Base-by-base conservation (phyloP, 2,329 filamentous ascomycete species). In the Eutypella sp. region DNA sequence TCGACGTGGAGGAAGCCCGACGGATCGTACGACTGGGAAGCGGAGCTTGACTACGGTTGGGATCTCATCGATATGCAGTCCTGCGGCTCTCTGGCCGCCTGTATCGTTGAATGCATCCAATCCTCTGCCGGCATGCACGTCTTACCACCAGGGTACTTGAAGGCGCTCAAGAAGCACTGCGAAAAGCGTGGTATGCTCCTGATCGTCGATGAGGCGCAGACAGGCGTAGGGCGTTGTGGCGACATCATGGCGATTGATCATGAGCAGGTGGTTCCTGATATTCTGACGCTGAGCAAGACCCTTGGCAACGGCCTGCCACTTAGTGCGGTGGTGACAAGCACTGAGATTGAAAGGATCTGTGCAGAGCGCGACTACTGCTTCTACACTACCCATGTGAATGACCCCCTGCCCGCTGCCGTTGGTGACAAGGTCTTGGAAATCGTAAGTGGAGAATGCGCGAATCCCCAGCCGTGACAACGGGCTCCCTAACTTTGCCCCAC, bases 11-110 rank as follows among this genome's bases (percentile, higher is more conserved):
- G 76, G 9, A 72, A 74, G 29, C 19, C 73, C 0, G 79, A 85
- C 50, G 80, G 80, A 1, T 72, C 71, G 0, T 79, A 86, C 50
- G 81, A 86, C 57, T 86, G 82, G 82, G 69, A 81, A 52, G 74
- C 77, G 0, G 82, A 86, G 57, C 64, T 86, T 13, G 72, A 81
- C 10, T 85, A 77, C 53, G 80, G 79, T 4, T 85, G 79, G 71
- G 67, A 67, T 16, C 67, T 85, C 62, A 68, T 86, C 18, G 81
- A 86, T 49, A 67, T 72, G 38, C 74, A 78, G 45, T 79, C 73
- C 1, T 75, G 72, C 46, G 82, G 81, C 0, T 83, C 79, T 0
- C 69, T 85, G 0, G 81, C 82, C 1, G 82, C 81, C 1, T 75
- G 79, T 44, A 81, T 86, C 45, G 66, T 85, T 41, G 81, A 85